A percentile compares a stretch with the other conserved stretches of the same genome.
These are phyloP conservation scores for Lineolata rhizophorae DNA, from an alignment of 495 filamentous ascomycete species.

Conservation along the genomic window DNA sequence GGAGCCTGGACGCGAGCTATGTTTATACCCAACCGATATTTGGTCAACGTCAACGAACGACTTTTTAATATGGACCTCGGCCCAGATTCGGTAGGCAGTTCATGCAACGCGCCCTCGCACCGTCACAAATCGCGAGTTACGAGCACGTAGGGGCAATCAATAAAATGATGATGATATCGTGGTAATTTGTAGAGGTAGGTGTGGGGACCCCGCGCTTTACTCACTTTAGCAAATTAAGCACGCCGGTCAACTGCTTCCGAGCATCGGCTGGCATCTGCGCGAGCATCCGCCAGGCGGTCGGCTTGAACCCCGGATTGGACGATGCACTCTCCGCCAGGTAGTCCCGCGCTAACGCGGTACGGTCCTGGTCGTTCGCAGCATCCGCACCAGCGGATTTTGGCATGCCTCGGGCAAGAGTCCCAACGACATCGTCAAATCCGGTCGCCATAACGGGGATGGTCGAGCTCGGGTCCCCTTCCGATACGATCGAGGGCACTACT, in stretches of 20 bases:
- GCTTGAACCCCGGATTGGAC: neutral
- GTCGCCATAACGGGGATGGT: slow-evolving; percentile 7
- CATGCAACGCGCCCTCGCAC: no score
- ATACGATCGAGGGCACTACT: slow-evolving; percentile 14
- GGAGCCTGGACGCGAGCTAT: slow-evolving; percentile 13
- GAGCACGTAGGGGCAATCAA: no score
- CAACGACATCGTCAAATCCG: no score
- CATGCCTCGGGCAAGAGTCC: no score
- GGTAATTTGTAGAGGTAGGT: no score
- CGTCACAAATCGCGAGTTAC: no score
- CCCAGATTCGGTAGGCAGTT: no score
- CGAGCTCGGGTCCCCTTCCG: slow-evolving; percentile 6
- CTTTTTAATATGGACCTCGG: no score
- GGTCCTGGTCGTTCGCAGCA: no score
- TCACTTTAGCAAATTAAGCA: no score
- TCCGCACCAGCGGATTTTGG: no score
- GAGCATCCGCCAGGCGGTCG: neutral
- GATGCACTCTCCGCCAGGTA: neutral
- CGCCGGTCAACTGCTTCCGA: slow-evolving; percentile 1
- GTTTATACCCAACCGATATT: neutral
- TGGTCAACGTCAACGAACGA: neutral
- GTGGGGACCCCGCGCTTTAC: no score
- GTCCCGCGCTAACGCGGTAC: slow-evolving; percentile 5
- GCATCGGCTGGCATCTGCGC: neutral
- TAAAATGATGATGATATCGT: neutral